phyloP scores from a whole-genome alignment of 306 rosid species.

The Dalbergia oliveri region DNA sequence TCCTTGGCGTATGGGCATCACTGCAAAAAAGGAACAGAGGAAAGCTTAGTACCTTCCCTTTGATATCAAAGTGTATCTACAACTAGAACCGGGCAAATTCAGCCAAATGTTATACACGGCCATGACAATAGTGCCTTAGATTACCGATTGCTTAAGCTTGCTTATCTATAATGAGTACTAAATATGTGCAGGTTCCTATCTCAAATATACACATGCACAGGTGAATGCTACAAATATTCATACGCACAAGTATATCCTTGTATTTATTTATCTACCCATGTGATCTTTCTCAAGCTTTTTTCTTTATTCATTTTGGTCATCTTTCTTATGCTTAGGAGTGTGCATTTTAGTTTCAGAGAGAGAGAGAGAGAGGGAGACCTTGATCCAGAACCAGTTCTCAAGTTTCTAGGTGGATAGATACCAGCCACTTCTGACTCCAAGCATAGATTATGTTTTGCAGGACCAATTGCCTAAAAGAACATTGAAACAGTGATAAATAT shows the following conservation, averaged over 20 bases:
- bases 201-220: slow-evolving; percentile 14
- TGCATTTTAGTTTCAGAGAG: slow-evolving; percentile 32
- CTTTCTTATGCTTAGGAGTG: not conserved
- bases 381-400: slow-evolving; percentile 57
- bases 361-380: slow-evolving; percentile 56
- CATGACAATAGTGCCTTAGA: slow-evolving; percentile 41
- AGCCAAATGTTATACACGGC: not conserved
- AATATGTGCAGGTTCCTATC: slow-evolving; percentile 29
- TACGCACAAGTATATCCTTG: not conserved
- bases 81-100: not conserved
- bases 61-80: slow-evolving; percentile 11
- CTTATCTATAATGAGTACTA: not conserved
- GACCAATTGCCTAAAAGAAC: slow-evolving; percentile 65
- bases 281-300: not conserved
- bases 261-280: slow-evolving; percentile 25
- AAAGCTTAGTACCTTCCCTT: slow-evolving; percentile 22
- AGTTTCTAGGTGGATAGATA: slow-evolving; percentile 55
- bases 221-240: slow-evolving; percentile 8
- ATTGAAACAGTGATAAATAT: slow-evolving; percentile 36
- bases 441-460: slow-evolving; percentile 51
- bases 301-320: too few species aligned
- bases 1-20: slow-evolving; percentile 63
- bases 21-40: slow-evolving; percentile 47
- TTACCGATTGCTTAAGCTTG: not conserved
- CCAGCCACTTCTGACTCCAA: slow-evolving; percentile 60